Evolutionary conservation across 805 yeast genomes (phyloP).

Genomic region (Grigorovia yakushimaensis): DNA sequence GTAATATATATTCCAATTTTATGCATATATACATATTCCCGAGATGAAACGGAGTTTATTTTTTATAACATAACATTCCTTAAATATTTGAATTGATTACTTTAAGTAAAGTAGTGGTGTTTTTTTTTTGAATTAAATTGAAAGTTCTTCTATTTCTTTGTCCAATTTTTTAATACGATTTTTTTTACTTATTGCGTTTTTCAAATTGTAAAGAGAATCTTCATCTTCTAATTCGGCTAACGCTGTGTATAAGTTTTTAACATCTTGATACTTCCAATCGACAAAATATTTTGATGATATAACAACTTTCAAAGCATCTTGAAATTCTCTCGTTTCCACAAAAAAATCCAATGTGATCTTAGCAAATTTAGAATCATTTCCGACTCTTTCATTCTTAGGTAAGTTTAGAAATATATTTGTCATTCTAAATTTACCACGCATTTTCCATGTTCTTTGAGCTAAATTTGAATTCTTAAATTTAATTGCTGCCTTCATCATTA

Average conservation of each 20-base stretch:
- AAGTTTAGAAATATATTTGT: constrained; percentile 39
- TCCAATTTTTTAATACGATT: constrained; percentile 13
- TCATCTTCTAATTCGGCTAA: constrained; percentile 38
- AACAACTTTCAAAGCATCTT: constrained; percentile 64
- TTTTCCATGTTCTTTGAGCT: constrained; percentile 64
- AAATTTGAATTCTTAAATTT: constrained; percentile 43
- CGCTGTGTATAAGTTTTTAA: constrained; percentile 33
- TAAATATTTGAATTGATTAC: too few relatives aligned
- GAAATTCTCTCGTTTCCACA: constrained; percentile 42
- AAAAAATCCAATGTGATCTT: constrained; percentile 54
- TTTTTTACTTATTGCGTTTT: constrained; percentile 27
- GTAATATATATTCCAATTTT: background rate
- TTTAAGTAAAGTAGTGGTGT: too few relatives aligned
- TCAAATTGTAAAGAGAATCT: constrained; percentile 23
- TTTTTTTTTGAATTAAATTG: too few relatives aligned
- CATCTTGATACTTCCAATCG: constrained; percentile 50
- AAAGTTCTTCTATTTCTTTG: constrained; percentile 12
- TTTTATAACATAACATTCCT: too few relatives aligned
- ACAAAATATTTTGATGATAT: constrained; percentile 58
- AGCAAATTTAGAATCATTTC: constrained; percentile 43
- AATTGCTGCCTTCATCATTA: constrained; percentile 59
- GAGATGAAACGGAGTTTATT: too few relatives aligned
- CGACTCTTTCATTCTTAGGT: constrained; percentile 37
- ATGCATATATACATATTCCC: constrained; percentile 2
- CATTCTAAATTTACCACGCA: constrained; percentile 66